These are phyloP conservation scores for Talaromyces sp. DNA, from an alignment of 2,329 filamentous ascomycete species.

Conservation along the genomic window DNA sequence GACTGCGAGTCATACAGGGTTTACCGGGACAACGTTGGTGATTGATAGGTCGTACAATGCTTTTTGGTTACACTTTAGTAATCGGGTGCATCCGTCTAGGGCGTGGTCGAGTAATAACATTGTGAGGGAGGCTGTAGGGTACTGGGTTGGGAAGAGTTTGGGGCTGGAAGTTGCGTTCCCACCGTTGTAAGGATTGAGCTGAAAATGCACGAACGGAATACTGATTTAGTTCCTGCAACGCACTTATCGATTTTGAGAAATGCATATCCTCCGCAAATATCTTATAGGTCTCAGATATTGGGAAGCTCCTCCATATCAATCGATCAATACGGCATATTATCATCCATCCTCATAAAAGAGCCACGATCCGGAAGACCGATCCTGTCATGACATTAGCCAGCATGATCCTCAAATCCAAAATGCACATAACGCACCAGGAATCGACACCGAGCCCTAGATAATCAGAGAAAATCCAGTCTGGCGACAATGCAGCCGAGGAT, in stretches of 20 bases:
- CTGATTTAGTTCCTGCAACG: neutral
- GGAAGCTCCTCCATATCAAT: too few species aligned
- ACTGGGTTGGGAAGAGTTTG: constrained; percentile 25
- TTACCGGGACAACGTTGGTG: constrained; percentile 27
- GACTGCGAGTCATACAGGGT: constrained; percentile 28
- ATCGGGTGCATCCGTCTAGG: constrained; percentile 27
- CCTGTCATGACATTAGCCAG: constrained; percentile 1
- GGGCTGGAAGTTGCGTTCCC: constrained; percentile 24
- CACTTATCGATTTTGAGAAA: neutral
- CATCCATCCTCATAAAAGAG: constrained; percentile 16
- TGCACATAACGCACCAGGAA: constrained; percentile 9
- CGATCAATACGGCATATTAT: constrained; percentile 15
- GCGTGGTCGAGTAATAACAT: constrained; percentile 24
- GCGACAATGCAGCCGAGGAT: constrained; percentile 1
- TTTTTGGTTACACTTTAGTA: constrained; percentile 27
- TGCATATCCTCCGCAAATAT: too few species aligned
- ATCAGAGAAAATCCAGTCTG: constrained; percentile 16
- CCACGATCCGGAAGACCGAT: constrained; percentile 18
- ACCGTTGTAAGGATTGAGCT: neutral
- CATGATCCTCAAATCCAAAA: neutral
- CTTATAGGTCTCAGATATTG: too few species aligned
- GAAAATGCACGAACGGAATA: neutral
- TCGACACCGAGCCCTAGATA: constrained; percentile 16
- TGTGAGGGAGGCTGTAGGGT: constrained; percentile 24
- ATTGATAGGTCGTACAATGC: constrained; percentile 26